A percentile compares a stretch with the other conserved stretches of the same genome.
Evolutionary conservation across 371 early-diverging fungal species (phyloP).

Genomic region (Mucor racemosus): DNA sequence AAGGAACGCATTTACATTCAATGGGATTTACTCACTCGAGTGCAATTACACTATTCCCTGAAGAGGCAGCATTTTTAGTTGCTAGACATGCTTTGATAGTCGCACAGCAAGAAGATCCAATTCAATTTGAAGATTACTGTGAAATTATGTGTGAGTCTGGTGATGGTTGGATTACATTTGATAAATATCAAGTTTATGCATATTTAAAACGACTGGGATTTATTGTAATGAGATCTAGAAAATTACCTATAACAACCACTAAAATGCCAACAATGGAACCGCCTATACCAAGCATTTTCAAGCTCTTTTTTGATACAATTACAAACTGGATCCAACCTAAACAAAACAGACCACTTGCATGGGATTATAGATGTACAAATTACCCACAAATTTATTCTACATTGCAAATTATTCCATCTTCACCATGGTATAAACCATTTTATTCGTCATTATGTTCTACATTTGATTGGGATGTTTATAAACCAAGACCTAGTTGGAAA

Average conservation of each 20-base stretch:
- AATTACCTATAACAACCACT: not conserved
- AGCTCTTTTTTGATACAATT: not conserved
- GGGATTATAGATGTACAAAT: not conserved
- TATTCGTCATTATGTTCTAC: not conserved
- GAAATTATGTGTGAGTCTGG: slow-evolving; percentile 24
- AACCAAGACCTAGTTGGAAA: slow-evolving; percentile 56
- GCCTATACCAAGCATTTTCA: not conserved
- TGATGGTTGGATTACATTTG: slow-evolving; percentile 43
- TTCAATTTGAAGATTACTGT: slow-evolving; percentile 28
- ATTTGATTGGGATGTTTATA: slow-evolving; percentile 59
- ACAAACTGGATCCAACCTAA: not conserved
- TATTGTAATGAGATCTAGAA: slow-evolving; percentile 35
- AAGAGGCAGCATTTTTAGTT: slow-evolving; percentile 60
- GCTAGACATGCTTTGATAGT: slow-evolving; percentile 47
- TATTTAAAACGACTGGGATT: slow-evolving; percentile 61
- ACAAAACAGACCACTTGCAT: not conserved
- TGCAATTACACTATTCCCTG: slow-evolving; percentile 44
- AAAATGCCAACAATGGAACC: not conserved
- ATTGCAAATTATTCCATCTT: slow-evolving; percentile 29
- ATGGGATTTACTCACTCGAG: slow-evolving; percentile 51
- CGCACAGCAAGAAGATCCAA: not conserved
- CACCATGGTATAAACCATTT: slow-evolving; percentile 35
- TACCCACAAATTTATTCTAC: slow-evolving; percentile 26
- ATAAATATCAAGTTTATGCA: slow-evolving; percentile 53
- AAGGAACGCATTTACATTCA: slow-evolving; percentile 48